Base-by-base conservation (phyloP, 768 basidiomycete genomes). In the Mycena rosella region DNA sequence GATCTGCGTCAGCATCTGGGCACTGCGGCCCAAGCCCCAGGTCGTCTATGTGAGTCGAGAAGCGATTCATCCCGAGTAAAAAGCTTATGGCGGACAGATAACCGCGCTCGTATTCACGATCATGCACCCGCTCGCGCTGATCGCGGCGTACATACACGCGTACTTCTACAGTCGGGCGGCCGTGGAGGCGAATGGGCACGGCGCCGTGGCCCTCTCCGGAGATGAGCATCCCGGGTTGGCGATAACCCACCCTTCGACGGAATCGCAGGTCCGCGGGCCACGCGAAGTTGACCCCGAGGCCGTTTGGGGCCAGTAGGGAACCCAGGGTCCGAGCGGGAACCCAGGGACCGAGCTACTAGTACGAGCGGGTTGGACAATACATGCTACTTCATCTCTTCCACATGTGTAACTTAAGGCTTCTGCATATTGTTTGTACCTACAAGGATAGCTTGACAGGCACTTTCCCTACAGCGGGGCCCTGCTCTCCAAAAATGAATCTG, bases 1-100 rank as follows among this genome's bases (percentile, higher is more conserved):
- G 93, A 84, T 92, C 24, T 88, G 88, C 65, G 81, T 89, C 24
- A 88, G 88, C 70, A 79, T 94, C 6, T 92, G 90, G 89, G 76
- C 78, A 26, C 79, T 82, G 5, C 74, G 81, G 29, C 91, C 90
- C 0, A 93, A 93, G 67, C 88, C 92, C 0, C 81, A 82, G 9
- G 83, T 87, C 3, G 87, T 95, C 17, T 87, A 87, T 70, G 91
- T 93, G 69, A 24, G 91, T 83, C 52, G 30, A 44, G 27, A n/a
- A n/a, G n/a, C 14, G 15, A 27, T 29, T 54, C 56, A 30, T 13
- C 11, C 38, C 17, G n/a, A n/a, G n/a, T n/a, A n/a, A n/a, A 8
- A 22, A 18, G 8, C 20, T 60, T 49, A 61, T 49, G 45, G 27
- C 38, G 47, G 29, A 11, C 72, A 93, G 92, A 82, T 89, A 15